Evolutionary conservation across 1,284 basidiomycete genomes (phyloP).

Genomic region (Puccinia hordei): DNA sequence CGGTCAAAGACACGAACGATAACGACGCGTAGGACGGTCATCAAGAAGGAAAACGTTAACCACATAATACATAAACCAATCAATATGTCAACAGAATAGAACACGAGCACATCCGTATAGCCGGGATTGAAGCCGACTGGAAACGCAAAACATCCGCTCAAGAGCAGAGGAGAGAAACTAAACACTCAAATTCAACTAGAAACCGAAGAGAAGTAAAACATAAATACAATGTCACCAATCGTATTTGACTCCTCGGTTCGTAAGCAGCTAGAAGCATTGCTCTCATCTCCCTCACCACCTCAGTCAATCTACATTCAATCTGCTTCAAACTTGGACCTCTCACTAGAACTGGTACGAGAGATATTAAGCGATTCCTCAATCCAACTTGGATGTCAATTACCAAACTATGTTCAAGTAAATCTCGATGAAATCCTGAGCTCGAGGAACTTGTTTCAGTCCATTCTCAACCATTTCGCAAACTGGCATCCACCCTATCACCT

Average conservation of each 20-base stretch:
- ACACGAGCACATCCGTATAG: too few species aligned
- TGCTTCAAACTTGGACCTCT: conserved; percentile 21
- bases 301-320: conserved; percentile 31
- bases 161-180: too few species aligned
- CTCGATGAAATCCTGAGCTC: conserved; percentile 15
- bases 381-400: background rate
- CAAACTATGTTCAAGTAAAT: conserved; percentile 14
- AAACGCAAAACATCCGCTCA: too few species aligned
- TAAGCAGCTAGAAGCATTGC: conserved; percentile 17
- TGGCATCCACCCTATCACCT: conserved; percentile 19
- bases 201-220: background rate
- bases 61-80: too few species aligned
- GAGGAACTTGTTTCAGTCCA: conserved; percentile 10
- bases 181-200: too few species aligned
- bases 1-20: too few species aligned
- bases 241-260: background rate
- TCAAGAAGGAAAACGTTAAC: too few species aligned
- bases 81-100: too few species aligned
- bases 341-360: background rate
- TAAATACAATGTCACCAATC: background rate
- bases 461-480: conserved; percentile 35
- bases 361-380: background rate
- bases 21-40: too few species aligned
- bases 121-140: too few species aligned
- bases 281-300: conserved; percentile 28